phyloP scores from a whole-genome alignment of 192 early-diverging fungal genomes.

The Entrophospora sp. region DNA sequence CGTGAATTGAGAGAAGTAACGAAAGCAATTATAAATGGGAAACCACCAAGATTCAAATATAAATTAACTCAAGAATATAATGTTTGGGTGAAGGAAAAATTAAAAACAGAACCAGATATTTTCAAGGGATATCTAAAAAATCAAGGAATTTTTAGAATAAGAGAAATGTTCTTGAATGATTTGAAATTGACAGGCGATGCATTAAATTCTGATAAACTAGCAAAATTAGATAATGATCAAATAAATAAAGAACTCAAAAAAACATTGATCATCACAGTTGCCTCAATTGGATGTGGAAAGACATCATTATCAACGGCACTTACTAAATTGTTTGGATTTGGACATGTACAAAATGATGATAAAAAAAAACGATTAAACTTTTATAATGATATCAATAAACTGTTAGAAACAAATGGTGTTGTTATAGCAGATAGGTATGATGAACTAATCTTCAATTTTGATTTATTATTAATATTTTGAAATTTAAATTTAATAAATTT shows the following conservation, averaged over 20 bases:
- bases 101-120: slow-evolving; percentile 48
- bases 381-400: slow-evolving; percentile 42
- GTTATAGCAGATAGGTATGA: slow-evolving; percentile 64
- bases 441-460: too few species aligned
- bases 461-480: too few species aligned
- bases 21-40: slow-evolving; percentile 39
- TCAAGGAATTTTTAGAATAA: slow-evolving; percentile 72
- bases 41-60: slow-evolving; percentile 41
- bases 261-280: slow-evolving; percentile 61
- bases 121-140: slow-evolving; percentile 58
- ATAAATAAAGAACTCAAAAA: slow-evolving; percentile 15
- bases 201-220: too few species aligned
- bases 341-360: slow-evolving; percentile 74
- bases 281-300: slow-evolving; percentile 70
- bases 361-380: slow-evolving; percentile 56
- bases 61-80: slow-evolving; percentile 82
- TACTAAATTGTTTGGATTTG: slow-evolving; percentile 51
- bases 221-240: slow-evolving; percentile 6
- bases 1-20: slow-evolving; percentile 87
- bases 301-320: slow-evolving; percentile 35
- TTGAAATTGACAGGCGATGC: slow-evolving; percentile 27
- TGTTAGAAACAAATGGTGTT: slow-evolving; percentile 44
- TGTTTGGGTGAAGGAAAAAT: slow-evolving; percentile 53
- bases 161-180: slow-evolving; percentile 68
- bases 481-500: too few species aligned